These are phyloP conservation scores for Debaryomycetaceae sp. DNA, from an alignment of 1,139 yeast genomes.

Conservation along the genomic window DNA sequence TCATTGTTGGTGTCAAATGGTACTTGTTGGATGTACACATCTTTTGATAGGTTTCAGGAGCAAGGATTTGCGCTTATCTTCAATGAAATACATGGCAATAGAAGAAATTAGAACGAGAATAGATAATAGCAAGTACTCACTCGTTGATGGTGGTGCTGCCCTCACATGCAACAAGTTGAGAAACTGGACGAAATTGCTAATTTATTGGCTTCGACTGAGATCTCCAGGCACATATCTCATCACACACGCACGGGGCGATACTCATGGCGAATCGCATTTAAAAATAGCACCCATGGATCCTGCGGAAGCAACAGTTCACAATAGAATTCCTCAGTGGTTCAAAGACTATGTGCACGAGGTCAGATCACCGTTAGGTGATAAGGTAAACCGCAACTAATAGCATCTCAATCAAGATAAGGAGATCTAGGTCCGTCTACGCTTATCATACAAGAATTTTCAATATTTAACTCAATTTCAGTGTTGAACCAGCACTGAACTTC, in stretches of 20 bases:
- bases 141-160: neutral
- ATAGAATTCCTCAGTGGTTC: neutral
- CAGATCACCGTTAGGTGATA: neutral
- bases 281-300: neutral
- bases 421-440: too few species aligned
- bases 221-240: neutral
- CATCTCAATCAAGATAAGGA: too few species aligned
- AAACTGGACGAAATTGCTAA: neutral
- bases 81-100: slow-evolving; percentile 16
- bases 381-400: too few species aligned
- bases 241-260: neutral
- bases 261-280: neutral
- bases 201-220: neutral
- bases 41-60: slow-evolving; percentile 20
- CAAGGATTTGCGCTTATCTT: slow-evolving; percentile 13
- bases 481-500: neutral
- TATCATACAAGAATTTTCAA: too few species aligned
- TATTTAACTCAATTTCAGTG: too few species aligned
- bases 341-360: neutral
- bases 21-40: slow-evolving; percentile 15
- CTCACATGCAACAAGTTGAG: neutral
- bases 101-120: slow-evolving; percentile 11
- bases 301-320: neutral
- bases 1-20: slow-evolving; percentile 21
- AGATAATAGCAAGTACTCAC: slow-evolving; percentile 5